A percentile compares a stretch with the other conserved stretches of the same genome.
These are phyloP conservation scores for Diospyros kaki DNA, from an alignment of 148 eudicot species.

Conservation along the genomic window DNA sequence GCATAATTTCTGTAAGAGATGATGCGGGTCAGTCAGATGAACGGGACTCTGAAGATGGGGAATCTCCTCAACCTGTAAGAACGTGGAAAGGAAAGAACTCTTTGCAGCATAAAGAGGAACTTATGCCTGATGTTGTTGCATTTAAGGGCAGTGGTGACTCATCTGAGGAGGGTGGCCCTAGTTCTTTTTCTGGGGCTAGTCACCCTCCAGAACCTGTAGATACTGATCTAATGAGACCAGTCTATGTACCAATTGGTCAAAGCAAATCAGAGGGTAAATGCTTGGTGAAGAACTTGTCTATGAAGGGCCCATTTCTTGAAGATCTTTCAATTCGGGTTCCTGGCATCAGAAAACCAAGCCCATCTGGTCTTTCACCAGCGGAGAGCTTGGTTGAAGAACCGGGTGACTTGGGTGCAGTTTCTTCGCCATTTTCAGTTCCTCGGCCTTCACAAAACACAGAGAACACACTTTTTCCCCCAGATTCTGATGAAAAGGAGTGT, in stretches of 20 bases:
- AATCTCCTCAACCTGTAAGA: slow-evolving; percentile 35
- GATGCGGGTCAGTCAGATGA: slow-evolving; percentile 29
- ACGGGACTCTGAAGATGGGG: slow-evolving; percentile 26
- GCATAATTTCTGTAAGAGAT: slow-evolving; percentile 29
- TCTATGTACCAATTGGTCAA: slow-evolving; percentile 55
- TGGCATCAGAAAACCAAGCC: slow-evolving; percentile 39
- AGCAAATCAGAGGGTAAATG: slow-evolving; percentile 43
- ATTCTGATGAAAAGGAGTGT: slow-evolving; percentile 68
- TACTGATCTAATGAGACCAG: slow-evolving; percentile 61
- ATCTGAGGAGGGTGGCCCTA: slow-evolving; percentile 42
- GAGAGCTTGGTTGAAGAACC: slow-evolving; percentile 47
- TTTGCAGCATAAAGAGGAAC: slow-evolving; percentile 44
- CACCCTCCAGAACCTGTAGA: slow-evolving; percentile 82
- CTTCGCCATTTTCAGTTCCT: slow-evolving; percentile 39
- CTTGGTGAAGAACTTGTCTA: slow-evolving; percentile 53
- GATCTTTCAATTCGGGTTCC: slow-evolving; percentile 53
- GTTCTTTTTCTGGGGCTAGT: slow-evolving; percentile 64
- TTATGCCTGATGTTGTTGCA: slow-evolving; percentile 45
- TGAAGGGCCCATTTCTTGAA: slow-evolving; percentile 64
- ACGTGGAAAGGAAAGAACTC: slow-evolving; percentile 50
- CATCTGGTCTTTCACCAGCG: slow-evolving; percentile 35
- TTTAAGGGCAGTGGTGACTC: slow-evolving; percentile 44
- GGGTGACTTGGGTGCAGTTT: slow-evolving; percentile 28
- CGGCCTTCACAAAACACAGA: slow-evolving; percentile 50
- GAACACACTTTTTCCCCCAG: slow-evolving; percentile 26